A percentile compares a stretch with the other conserved stretches of the same genome.
Conservation (phyloP, 345 rosid species). For the Isatis tinctoria region DNA sequence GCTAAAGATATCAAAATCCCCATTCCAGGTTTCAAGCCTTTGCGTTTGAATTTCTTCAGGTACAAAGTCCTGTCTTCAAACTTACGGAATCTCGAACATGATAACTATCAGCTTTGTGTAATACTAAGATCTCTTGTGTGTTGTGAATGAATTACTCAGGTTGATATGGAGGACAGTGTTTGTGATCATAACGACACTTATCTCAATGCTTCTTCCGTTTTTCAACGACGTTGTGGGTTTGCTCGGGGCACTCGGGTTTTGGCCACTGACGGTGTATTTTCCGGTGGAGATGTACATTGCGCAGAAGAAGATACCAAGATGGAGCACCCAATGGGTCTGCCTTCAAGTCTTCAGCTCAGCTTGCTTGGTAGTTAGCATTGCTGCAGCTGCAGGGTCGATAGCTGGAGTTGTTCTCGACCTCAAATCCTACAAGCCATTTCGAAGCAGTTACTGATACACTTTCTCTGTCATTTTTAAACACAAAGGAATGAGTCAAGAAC, state of each 20-base stretch:
- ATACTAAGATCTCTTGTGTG: background rate
- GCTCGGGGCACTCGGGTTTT: constrained; percentile 84
- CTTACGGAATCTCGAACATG: background rate
- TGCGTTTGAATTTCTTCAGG: constrained; percentile 63
- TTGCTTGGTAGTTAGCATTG: constrained; percentile 61
- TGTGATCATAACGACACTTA: constrained; percentile 66
- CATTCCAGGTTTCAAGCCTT: constrained; percentile 41
- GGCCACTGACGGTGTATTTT: constrained; percentile 87
- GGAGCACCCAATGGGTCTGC: constrained; percentile 81
- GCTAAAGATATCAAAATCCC: constrained; percentile 54
- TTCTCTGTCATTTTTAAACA: background rate
- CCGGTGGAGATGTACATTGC: constrained; percentile 87
- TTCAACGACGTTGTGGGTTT: constrained; percentile 79
- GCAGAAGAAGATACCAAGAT: constrained; percentile 66
- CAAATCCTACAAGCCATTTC: constrained; percentile 67
- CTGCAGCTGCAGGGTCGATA: constrained; percentile 81
- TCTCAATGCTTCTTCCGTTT: constrained; percentile 89
- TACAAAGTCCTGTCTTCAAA: background rate
- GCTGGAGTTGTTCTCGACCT: constrained; percentile 70
- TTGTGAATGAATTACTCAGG: constrained; percentile 36
- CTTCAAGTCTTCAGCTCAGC: constrained; percentile 72
- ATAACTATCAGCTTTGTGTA: background rate
- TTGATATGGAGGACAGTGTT: constrained; percentile 78
- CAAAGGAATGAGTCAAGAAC: background rate
- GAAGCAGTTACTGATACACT: constrained; percentile 35